A percentile compares a stretch with the other conserved stretches of the same genome.
Conservation (phyloP, 495 filamentous ascomycete genomes). For the Penicillium lagena region DNA sequence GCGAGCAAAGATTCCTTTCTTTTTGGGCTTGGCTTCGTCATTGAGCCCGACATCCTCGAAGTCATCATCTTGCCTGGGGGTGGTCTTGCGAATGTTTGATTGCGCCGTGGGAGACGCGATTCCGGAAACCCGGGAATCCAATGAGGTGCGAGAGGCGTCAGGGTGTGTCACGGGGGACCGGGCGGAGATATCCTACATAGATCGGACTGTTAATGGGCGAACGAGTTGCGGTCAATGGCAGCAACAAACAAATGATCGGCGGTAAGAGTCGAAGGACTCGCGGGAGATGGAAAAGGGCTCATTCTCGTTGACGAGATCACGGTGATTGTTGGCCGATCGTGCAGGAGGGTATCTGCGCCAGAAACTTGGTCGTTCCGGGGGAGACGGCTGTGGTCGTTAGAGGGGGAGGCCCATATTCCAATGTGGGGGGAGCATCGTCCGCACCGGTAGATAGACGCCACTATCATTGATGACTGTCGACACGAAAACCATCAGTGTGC, state of each 20-base stretch:
- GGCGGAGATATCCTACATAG: constrained; percentile 78
- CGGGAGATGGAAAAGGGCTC: constrained; percentile 96
- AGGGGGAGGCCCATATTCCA: neutral
- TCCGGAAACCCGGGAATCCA: constrained; percentile 65
- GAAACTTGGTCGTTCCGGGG: constrained; percentile 75
- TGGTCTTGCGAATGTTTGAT: constrained; percentile 45
- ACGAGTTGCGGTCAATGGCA: neutral
- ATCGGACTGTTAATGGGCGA: constrained; percentile 1
- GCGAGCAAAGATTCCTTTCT: constrained; percentile 75
- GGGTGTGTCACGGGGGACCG: constrained; percentile 67
- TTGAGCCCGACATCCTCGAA: constrained; percentile 91
- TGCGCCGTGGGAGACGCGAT: constrained; percentile 44
- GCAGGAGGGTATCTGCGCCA: constrained; percentile 73
- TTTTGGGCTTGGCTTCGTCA: constrained; percentile 70
- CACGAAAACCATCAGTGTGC: neutral
- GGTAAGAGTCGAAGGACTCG: constrained; percentile 96
- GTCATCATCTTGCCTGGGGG: constrained; percentile 61
- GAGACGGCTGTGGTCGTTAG: constrained; percentile 64
- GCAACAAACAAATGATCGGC: constrained; percentile 81
- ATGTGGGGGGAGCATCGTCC: constrained; percentile 6
- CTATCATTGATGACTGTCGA: constrained; percentile 86
- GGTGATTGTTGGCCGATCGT: constrained; percentile 58
- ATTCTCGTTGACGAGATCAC: constrained; percentile 66
- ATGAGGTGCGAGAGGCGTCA: constrained; percentile 63
- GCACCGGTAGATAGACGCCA: constrained; percentile 92